phyloP scores from a whole-genome alignment of 225 moss, liverwort and hornwort genomes.

The Bryoerythrophyllum caledonicum region DNA sequence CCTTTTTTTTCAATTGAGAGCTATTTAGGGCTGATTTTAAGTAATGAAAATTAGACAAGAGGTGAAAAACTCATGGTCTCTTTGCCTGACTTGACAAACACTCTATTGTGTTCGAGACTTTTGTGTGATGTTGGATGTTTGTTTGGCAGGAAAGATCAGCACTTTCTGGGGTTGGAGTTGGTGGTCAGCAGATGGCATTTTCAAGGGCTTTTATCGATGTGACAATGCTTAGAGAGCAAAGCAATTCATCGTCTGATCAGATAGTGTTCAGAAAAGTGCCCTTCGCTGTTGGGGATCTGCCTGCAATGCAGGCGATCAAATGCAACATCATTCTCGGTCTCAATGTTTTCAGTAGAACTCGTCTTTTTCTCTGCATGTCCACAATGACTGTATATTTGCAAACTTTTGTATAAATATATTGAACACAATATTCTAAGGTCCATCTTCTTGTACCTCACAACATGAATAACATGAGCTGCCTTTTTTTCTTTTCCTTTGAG shows the following conservation, averaged over 20 bases:
- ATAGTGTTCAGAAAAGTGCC: constrained; percentile 58
- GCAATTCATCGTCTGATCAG: constrained; percentile 14
- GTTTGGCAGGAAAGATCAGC: constrained; percentile 51
- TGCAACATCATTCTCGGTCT: constrained; percentile 87
- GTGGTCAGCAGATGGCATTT: constrained; percentile 75
- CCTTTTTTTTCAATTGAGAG: no score
- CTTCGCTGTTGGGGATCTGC: constrained; percentile 89
- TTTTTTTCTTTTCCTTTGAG: no score
- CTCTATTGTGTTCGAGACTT: no score
- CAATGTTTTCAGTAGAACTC: constrained; percentile 75
- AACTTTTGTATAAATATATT: constrained; percentile 26
- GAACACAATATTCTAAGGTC: background rate
- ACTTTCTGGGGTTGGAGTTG: constrained; percentile 81
- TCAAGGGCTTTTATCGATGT: constrained; percentile 70
- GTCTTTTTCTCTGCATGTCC: constrained; percentile 72
- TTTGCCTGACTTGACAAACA: no score
- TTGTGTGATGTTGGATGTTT: background rate
- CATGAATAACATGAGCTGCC: no score
- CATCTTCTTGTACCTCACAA: background rate
- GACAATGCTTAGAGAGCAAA: constrained; percentile 44
- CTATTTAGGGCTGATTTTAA: no score
- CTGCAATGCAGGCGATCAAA: constrained; percentile 79
- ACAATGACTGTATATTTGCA: constrained; percentile 46
- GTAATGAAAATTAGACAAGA: no score
- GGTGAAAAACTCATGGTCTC: no score